These are phyloP conservation scores for Plenodomus biglobosus DNA, from an alignment of 2,329 filamentous ascomycete genomes.

Conservation along the genomic window DNA sequence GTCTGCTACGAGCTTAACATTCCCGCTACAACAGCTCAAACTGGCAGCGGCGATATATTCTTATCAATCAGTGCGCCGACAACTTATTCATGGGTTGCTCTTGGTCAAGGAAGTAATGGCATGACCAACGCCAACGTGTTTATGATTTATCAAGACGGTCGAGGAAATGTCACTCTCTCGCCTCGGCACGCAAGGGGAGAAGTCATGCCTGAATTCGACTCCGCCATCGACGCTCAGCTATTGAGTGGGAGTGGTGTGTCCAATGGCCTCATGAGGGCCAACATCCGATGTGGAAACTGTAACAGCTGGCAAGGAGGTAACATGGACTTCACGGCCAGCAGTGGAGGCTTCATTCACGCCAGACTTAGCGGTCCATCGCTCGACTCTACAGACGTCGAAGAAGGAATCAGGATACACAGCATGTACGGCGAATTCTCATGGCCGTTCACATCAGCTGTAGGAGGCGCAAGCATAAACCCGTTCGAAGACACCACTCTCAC, in stretches of 20 bases:
- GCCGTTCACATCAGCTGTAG: conserved; percentile 9
- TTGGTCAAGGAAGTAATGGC: conserved; percentile 55
- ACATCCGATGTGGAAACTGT: conserved; percentile 55
- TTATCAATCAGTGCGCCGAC: conserved; percentile 61
- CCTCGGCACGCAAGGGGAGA: conserved; percentile 56
- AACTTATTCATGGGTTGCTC: conserved; percentile 58
- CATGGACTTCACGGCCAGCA: conserved; percentile 47
- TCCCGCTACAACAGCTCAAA: conserved; percentile 53
- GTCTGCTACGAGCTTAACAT: conserved; percentile 61
- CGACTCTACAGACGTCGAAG: conserved; percentile 42
- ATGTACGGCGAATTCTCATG: conserved; percentile 6
- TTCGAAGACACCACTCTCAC: conserved; percentile 7
- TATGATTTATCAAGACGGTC: conserved; percentile 59
- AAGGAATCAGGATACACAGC: conserved; percentile 3
- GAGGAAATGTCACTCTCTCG: conserved; percentile 61
- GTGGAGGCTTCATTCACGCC: conserved; percentile 53
- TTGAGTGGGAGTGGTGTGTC: conserved; percentile 61
- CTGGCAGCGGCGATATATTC: conserved; percentile 59
- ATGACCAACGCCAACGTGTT: conserved; percentile 65
- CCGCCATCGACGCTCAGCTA: conserved; percentile 51
- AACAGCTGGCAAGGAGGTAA: conserved; percentile 49
- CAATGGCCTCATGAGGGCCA: conserved; percentile 59
- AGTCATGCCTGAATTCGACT: conserved; percentile 52
- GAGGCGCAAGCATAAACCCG: conserved; percentile 11
- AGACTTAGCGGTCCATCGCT: conserved; percentile 47